These are phyloP conservation scores for Sphagnum magellanicum DNA, from an alignment of 228 moss, liverwort and hornwort genomes.

Conservation along the genomic window DNA sequence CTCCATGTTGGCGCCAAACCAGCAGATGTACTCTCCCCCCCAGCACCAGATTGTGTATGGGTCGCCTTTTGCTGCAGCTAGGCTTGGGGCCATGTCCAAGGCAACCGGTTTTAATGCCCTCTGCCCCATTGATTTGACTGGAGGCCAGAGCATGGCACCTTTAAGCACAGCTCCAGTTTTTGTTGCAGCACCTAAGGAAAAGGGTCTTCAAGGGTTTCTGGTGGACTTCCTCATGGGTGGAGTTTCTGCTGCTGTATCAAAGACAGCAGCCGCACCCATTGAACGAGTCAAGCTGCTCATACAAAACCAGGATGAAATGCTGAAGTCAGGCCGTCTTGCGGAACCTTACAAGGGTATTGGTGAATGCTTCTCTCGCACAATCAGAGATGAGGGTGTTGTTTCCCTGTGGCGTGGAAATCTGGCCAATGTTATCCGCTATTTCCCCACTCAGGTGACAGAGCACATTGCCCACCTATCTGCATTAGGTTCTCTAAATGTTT, in stretches of 20 bases:
- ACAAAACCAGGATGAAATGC: conserved; percentile 55
- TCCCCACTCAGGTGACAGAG: conserved; percentile 2
- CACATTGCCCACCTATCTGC: too few species aligned
- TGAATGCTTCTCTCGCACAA: conserved; percentile 30
- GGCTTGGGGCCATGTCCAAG: not conserved
- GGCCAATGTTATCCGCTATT: conserved; percentile 11
- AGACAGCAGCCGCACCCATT: conserved; percentile 17
- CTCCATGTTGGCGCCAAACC: conserved; percentile 10
- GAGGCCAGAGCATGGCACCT: conserved; percentile 4
- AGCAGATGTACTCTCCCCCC: not conserved
- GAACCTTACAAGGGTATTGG: conserved; percentile 16
- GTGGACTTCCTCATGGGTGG: conserved; percentile 43
- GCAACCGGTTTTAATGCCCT: conserved; percentile 2
- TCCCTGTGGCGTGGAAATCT: conserved; percentile 30
- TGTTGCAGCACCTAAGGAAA: conserved; percentile 17
- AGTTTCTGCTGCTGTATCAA: conserved; percentile 43
- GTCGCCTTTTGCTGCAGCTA: conserved; percentile 4
- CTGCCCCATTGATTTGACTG: conserved; percentile 6
- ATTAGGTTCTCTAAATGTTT: too few species aligned
- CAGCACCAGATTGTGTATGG: conserved; percentile 6
- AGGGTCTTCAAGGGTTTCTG: conserved; percentile 16
- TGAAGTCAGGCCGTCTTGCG: conserved; percentile 37
- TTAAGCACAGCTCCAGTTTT: conserved; percentile 2
- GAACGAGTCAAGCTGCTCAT: conserved; percentile 43
- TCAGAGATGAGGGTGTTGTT: conserved; percentile 36